These are phyloP conservation scores for Vaccinium macrocarpon DNA, from an alignment of 148 eudicot species.

Conservation along the genomic window DNA sequence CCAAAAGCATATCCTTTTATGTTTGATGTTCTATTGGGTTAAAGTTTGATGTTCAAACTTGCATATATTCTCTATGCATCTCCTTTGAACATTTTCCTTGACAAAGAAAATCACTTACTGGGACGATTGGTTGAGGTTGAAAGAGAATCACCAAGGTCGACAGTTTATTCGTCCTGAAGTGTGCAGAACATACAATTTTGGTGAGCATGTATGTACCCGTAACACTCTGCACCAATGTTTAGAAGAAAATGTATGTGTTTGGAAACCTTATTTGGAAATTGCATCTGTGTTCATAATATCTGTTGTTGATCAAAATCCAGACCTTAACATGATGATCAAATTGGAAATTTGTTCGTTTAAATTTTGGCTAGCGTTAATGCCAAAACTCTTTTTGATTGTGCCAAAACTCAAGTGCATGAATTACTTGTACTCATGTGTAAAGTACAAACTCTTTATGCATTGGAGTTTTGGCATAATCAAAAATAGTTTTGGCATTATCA, in stretches of 20 bases:
- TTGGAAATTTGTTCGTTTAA: background rate
- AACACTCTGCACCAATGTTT: background rate
- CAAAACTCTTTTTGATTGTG: too few species aligned
- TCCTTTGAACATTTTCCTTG: constrained; percentile 41
- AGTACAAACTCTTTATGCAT: too few species aligned
- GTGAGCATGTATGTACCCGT: constrained; percentile 81
- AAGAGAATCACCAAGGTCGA: constrained; percentile 89
- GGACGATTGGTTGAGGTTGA: constrained; percentile 98
- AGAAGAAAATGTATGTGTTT: background rate
- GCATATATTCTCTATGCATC: constrained; percentile 4
- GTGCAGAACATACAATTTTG: constrained; percentile 97
- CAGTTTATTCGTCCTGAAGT: constrained; percentile 98
- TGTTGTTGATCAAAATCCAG: background rate
- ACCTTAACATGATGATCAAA: background rate
- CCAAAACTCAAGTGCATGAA: too few species aligned
- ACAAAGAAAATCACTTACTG: constrained; percentile 77
- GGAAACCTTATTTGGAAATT: background rate
- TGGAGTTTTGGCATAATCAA: too few species aligned
- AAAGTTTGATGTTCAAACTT: constrained; percentile 10
- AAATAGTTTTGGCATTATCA: too few species aligned
- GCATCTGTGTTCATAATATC: background rate
- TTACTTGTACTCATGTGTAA: too few species aligned
- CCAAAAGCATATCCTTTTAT: constrained; percentile 99
- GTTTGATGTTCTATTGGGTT: constrained; percentile 14
- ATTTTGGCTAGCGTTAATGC: too few species aligned